A percentile compares a stretch with the other conserved stretches of the same genome.
Evolutionary conservation across 2,329 filamentous ascomycete genomes (phyloP).

Genomic region (Sporothrix pseudoabietina): DNA sequence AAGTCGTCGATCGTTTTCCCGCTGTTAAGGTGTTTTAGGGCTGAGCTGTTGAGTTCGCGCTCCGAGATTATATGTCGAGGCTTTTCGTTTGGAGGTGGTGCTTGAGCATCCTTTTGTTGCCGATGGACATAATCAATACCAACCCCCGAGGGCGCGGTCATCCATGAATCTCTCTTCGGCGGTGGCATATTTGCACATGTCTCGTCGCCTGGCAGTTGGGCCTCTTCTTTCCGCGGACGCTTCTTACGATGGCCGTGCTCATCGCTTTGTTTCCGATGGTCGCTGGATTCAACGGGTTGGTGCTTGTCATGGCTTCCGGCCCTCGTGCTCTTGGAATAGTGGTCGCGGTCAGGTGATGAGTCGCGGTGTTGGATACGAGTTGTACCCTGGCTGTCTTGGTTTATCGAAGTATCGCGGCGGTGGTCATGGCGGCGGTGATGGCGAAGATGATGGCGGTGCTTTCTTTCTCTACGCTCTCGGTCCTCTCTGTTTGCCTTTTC

Average conservation of each 20-base stretch:
- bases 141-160: conserved; percentile 81
- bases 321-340: not conserved
- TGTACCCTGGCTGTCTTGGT: conserved; percentile 34
- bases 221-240: conserved; percentile 58
- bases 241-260: conserved; percentile 63
- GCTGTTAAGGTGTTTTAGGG: conserved; percentile 64
- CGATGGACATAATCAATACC: conserved; percentile 81
- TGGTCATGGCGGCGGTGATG: conserved; percentile 37
- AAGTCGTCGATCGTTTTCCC: conserved; percentile 56
- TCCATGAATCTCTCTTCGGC: conserved; percentile 83
- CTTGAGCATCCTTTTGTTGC: conserved; percentile 55
- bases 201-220: conserved; percentile 40
- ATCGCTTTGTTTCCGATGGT: conserved; percentile 42
- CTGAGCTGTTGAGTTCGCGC: conserved; percentile 73
- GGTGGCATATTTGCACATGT: conserved; percentile 32
- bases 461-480: conserved; percentile 34
- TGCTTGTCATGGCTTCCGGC: not conserved
- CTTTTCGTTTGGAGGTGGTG: conserved; percentile 55
- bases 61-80: conserved; percentile 73
- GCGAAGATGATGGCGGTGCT: conserved; percentile 38
- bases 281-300: not conserved
- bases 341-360: not conserved
- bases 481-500: conserved; percentile 35
- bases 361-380: conserved; percentile 31
- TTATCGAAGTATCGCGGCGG: not conserved